A percentile compares a stretch with the other conserved stretches of the same genome.
These are phyloP conservation scores for Tylopilus rubrobrunneus DNA, from an alignment of 768 basidiomycete species.

Conservation along the genomic window DNA sequence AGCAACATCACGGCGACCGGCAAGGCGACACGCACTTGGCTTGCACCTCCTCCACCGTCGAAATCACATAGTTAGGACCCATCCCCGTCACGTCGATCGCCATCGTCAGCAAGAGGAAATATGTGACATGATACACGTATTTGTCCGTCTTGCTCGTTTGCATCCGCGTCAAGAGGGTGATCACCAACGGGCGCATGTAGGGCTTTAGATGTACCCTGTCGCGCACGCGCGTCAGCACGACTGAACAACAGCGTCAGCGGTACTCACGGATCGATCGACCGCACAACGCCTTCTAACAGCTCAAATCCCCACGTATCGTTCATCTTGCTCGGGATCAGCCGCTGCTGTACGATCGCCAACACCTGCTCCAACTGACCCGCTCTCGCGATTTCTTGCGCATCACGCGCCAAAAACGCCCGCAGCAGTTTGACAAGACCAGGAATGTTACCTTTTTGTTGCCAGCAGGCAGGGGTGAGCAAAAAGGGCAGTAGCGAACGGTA, in stretches of 20 bases:
- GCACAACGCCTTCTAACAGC: conserved; percentile 73
- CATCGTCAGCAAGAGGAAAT: conserved; percentile 72
- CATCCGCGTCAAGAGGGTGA: conserved; percentile 81
- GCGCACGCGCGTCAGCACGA: neutral
- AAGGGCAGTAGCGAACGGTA: conserved; percentile 80
- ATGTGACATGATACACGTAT: conserved; percentile 77
- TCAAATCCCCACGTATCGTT: conserved; percentile 94
- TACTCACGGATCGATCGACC: conserved; percentile 68
- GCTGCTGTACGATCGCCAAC: conserved; percentile 86
- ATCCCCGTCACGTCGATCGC: conserved; percentile 73
- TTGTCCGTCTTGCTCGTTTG: conserved; percentile 87
- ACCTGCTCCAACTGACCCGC: conserved; percentile 72
- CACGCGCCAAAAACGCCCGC: conserved; percentile 76
- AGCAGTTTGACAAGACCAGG: conserved; percentile 89
- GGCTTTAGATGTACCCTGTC: conserved; percentile 58
- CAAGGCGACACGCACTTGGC: conserved; percentile 48
- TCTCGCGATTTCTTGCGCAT: conserved; percentile 60
- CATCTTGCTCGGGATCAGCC: conserved; percentile 79
- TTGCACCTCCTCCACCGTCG: conserved; percentile 81
- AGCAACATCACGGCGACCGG: too few species aligned
- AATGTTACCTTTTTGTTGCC: conserved; percentile 93
- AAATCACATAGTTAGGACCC: conserved; percentile 74
- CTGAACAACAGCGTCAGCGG: neutral
- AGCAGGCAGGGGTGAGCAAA: conserved; percentile 78
- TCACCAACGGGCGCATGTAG: conserved; percentile 69